phyloP scores from a whole-genome alignment of 257 asterid genomes.

The Anisodus tanguticus region DNA sequence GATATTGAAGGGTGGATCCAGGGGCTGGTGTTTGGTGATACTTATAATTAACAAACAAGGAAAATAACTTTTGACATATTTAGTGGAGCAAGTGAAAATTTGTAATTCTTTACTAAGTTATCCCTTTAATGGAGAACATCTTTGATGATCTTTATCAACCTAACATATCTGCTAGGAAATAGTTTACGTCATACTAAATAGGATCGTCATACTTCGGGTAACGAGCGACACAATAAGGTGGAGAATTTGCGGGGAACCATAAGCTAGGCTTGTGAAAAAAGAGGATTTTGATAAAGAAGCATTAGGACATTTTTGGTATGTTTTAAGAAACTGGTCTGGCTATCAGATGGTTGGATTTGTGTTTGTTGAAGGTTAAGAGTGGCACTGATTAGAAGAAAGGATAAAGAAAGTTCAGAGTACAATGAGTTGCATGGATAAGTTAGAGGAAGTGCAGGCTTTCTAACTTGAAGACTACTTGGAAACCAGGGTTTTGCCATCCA shows the following conservation, averaged over 20 bases:
- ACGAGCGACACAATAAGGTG: background rate
- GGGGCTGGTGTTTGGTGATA: background rate
- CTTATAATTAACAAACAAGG: background rate
- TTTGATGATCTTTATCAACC: background rate
- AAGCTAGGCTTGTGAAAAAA: background rate
- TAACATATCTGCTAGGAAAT: background rate
- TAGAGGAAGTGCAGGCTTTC: background rate
- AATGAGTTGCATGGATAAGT: background rate
- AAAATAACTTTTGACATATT: background rate
- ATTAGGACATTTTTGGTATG: background rate
- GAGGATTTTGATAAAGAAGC: background rate
- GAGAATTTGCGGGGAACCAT: background rate
- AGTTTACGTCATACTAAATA: background rate
- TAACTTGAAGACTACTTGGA: background rate
- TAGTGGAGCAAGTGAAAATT: background rate
- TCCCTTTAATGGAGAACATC: background rate
- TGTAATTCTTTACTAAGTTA: background rate
- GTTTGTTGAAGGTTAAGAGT: conserved; percentile 4
- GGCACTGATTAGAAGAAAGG: background rate
- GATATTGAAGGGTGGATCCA: background rate
- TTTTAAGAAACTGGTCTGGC: background rate
- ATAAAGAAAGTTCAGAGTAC: background rate
- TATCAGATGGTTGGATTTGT: background rate
- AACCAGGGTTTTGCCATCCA: background rate
- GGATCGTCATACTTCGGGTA: background rate